These are phyloP conservation scores for Lactarius indigo DNA, from an alignment of 768 basidiomycete genomes.

Conservation along the genomic window DNA sequence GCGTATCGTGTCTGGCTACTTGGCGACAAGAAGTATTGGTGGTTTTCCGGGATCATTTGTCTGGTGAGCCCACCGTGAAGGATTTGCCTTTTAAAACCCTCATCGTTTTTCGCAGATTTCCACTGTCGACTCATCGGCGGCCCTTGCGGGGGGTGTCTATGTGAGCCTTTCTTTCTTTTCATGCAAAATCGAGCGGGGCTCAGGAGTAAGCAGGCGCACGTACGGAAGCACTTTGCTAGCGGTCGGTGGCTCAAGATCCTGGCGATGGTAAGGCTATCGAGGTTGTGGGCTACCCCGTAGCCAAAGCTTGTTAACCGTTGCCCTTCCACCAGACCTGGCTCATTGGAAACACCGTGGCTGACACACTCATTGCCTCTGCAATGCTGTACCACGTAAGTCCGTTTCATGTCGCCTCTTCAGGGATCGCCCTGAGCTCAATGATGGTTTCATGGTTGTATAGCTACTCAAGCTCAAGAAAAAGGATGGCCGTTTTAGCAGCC, in stretches of 20 bases:
- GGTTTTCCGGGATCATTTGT: slow-evolving; percentile 1
- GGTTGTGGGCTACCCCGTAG: neutral
- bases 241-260: neutral
- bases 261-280: neutral
- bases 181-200: neutral
- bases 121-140: neutral
- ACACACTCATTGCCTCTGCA: slow-evolving; percentile 5
- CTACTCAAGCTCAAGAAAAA: neutral
- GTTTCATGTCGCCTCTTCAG: neutral
- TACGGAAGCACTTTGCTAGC: neutral
- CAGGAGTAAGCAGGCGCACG: neutral
- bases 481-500: neutral
- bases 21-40: neutral
- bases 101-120: neutral
- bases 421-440: neutral
- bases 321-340: slow-evolving; percentile 8
- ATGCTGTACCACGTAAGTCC: slow-evolving; percentile 10
- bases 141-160: neutral
- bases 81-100: neutral
- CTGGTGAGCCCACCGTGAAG: neutral
- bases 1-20: slow-evolving; percentile 11
- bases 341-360: neutral
- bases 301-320: neutral
- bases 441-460: neutral
- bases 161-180: neutral